Conservation (phyloP, 2,329 filamentous ascomycete genomes). For the Microcyclospora pomicola region DNA sequence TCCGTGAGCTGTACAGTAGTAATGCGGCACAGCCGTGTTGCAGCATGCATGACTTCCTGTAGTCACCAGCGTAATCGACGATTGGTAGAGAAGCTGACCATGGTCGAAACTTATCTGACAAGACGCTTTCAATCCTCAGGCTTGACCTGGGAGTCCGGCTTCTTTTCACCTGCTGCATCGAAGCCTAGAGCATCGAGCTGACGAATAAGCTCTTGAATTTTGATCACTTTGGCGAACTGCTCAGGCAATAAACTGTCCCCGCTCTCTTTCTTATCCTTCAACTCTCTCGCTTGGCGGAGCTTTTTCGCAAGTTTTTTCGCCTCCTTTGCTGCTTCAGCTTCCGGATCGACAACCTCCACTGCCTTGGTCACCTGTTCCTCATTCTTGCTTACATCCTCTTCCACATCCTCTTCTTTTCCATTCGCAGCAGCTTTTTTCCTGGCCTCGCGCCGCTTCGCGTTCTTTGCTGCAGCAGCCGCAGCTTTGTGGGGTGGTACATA, state of each 20-base stretch:
- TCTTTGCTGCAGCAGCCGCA: constrained; percentile 56
- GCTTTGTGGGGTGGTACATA: constrained; percentile 26
- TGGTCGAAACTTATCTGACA: background rate
- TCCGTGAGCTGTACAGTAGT: too few relatives aligned
- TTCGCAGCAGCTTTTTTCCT: constrained; percentile 45
- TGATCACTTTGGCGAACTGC: constrained; percentile 94
- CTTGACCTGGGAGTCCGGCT: background rate
- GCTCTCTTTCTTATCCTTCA: constrained; percentile 80
- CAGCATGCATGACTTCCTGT: background rate
- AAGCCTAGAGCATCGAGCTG: constrained; percentile 79
- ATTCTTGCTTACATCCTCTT: constrained; percentile 22
- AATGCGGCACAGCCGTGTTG: background rate
- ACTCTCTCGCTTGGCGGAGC: constrained; percentile 78
- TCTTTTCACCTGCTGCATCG: constrained; percentile 58
- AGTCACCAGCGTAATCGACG: background rate
- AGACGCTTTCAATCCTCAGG: too few relatives aligned
- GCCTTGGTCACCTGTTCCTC: constrained; percentile 10
- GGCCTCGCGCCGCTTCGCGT: constrained; percentile 64
- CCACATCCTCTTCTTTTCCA: constrained; percentile 13
- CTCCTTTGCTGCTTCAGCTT: constrained; percentile 80
- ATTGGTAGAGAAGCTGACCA: background rate
- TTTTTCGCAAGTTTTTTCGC: constrained; percentile 88
- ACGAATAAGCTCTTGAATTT: constrained; percentile 83
- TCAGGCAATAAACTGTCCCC: constrained; percentile 77
- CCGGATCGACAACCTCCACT: constrained; percentile 44